Base-by-base conservation (phyloP, 305 asterid species). In the Salvia sclarea region DNA sequence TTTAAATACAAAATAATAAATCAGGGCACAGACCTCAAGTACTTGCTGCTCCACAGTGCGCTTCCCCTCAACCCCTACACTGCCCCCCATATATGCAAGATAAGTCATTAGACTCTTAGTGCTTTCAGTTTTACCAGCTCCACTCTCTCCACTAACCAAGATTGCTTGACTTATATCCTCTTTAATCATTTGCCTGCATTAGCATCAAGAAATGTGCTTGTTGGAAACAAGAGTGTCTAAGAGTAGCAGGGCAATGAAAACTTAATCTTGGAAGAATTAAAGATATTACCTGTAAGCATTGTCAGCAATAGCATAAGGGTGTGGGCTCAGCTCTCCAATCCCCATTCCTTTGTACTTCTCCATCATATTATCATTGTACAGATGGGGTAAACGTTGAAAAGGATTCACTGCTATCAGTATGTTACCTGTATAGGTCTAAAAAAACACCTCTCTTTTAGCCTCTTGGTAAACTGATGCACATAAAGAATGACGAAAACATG, bases 91-190 rank as follows among this genome's bases (percentile, higher is more conserved):
- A 69, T 79, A 83, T 45, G 97, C 93, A 82, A 90, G 92, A 84
- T 88, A 90, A 9, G 78, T 79, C 97, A 90, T 90, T 53, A 90
- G 85, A 81, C 79, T 84, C 66, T 88, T 90, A 17, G 97, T 90
- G 82, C 88, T 88, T 79, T 90, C 97, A 63, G 95, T 88, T 84
- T 90, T 90, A 44, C 95, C 97, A 31, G 95, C 97, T 72, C 95
- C 97, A 70, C 97, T 90, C 81, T 90, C 96, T 66, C 96, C 96
- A 78, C 95, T 90, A 35, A 87, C 95, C 84, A 90, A 81, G 76
- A 90, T 90, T 30, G 97, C 61, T 70, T 90, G 97, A 80, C 91
- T 84, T 69, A 81, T 77, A 45, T 81, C 80, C 69, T 88, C 95
- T 68, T 80, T 81, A 44, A 90, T 83, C 93, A 90, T 84, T 78